Conservation (phyloP, 805 yeast genomes). For the Cyberlindnera veronae region DNA sequence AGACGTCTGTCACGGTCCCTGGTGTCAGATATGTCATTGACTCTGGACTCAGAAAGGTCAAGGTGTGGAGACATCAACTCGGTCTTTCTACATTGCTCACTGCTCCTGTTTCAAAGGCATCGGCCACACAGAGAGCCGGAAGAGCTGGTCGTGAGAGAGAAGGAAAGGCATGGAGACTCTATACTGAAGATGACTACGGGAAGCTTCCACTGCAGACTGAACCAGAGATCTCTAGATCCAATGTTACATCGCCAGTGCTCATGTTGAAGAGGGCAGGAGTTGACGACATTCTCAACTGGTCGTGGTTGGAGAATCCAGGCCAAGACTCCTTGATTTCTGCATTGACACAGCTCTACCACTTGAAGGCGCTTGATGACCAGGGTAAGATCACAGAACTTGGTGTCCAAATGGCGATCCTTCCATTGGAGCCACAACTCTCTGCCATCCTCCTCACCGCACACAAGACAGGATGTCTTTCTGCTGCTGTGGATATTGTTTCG, state of each 20-base stretch:
- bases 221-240: conserved; percentile 87
- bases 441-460: conserved; percentile 76
- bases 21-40: conserved; percentile 94
- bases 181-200: conserved; percentile 65
- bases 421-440: conserved; percentile 88
- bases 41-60: conserved; percentile 87
- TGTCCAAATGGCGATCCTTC: conserved; percentile 81
- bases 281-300: conserved; percentile 79
- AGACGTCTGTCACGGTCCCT: conserved; percentile 93
- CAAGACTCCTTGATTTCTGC: conserved; percentile 72
- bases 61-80: conserved; percentile 90
- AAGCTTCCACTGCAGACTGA: conserved; percentile 77
- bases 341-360: conserved; percentile 67
- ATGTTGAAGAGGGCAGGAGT: conserved; percentile 82
- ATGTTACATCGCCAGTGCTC: conserved; percentile 78
- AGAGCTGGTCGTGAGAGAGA: conserved; percentile 98
- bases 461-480: conserved; percentile 46
- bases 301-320: conserved; percentile 93
- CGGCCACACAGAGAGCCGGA: conserved; percentile 94
- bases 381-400: conserved; percentile 83
- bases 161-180: conserved; percentile 86
- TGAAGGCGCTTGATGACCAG: conserved; percentile 71
- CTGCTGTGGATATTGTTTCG: conserved; percentile 85
- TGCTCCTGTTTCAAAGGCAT: conserved; percentile 88
- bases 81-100: conserved; percentile 92